phyloP scores from a whole-genome alignment of 768 basidiomycete species.

The Porphyrellus cyaneotinctus region DNA sequence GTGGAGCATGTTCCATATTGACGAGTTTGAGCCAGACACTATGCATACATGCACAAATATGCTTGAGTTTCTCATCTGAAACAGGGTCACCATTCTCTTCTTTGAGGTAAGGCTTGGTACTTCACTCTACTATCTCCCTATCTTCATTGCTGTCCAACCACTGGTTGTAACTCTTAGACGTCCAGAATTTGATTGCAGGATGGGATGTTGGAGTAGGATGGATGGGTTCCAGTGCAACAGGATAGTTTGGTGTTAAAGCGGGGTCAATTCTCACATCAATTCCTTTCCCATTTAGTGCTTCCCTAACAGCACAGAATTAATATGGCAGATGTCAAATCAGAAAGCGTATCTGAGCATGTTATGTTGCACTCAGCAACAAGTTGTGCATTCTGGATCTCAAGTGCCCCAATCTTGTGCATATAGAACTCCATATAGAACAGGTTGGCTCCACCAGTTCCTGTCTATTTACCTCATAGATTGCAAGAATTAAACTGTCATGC shows the following conservation, averaged over 20 bases:
- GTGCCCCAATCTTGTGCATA: neutral
- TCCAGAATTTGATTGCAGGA: neutral
- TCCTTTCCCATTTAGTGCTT: neutral
- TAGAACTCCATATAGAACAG: neutral
- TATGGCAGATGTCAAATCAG: neutral
- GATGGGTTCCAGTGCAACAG: too few relatives aligned
- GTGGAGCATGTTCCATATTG: neutral
- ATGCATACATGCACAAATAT: neutral
- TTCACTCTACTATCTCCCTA: neutral
- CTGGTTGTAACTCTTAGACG: neutral
- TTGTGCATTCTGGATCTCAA: neutral
- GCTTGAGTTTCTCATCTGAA: neutral
- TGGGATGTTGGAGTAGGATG: neutral
- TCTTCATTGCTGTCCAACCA: neutral
- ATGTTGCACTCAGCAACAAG: neutral
- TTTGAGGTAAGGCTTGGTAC: neutral
- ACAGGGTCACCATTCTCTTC: neutral
- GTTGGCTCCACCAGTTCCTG: neutral
- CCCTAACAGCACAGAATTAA: neutral
- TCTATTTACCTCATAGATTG: neutral
- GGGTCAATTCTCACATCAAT: neutral
- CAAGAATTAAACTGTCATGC: neutral
- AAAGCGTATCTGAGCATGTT: neutral
- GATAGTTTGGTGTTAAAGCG: too few relatives aligned
- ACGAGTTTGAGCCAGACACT: neutral